Conservation (phyloP, 2,329 filamentous ascomycete species). For the Byssoonygena ceratinophila region DNA sequence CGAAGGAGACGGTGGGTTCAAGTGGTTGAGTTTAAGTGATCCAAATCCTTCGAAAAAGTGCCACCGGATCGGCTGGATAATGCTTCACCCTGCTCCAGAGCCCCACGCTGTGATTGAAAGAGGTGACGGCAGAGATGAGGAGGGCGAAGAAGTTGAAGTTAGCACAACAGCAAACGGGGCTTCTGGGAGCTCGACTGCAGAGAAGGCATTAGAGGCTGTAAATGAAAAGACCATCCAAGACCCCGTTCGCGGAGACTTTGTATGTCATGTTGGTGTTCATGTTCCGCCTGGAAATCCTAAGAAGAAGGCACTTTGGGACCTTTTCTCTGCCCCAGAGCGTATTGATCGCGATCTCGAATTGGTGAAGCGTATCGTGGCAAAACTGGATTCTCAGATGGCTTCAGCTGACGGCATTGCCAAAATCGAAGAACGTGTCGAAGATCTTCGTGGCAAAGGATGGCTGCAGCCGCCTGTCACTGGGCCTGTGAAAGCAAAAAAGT, state of each 20-base stretch:
- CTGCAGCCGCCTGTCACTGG: slow-evolving; percentile 53
- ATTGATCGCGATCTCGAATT: slow-evolving; percentile 82
- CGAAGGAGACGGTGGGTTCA: slow-evolving; percentile 82
- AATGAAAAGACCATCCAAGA: slow-evolving; percentile 97
- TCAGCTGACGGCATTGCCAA: slow-evolving; percentile 65
- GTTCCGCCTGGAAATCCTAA: slow-evolving; percentile 74
- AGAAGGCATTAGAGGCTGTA: slow-evolving; percentile 83
- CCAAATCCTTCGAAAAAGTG: slow-evolving; percentile 95
- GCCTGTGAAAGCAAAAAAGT: slow-evolving; percentile 42
- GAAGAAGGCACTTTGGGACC: slow-evolving; percentile 93
- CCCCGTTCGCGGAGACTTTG: slow-evolving; percentile 85
- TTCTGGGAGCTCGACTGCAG: slow-evolving; percentile 47
- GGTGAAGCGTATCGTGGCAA: slow-evolving; percentile 68
- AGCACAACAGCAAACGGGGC: slow-evolving; percentile 26
- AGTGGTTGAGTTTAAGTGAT: slow-evolving; percentile 90
- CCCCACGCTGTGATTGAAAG: slow-evolving; percentile 55
- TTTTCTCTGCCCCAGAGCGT: slow-evolving; percentile 88
- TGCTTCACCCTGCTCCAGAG: slow-evolving; percentile 73
- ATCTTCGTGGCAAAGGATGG: slow-evolving; percentile 62
- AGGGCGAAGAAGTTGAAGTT: slow-evolving; percentile 44
- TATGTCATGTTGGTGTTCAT: slow-evolving; percentile 93
- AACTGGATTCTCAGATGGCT: slow-evolving; percentile 75
- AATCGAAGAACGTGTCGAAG: slow-evolving; percentile 78
- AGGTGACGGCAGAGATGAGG: slow-evolving; percentile 61
- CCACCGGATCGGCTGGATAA: slow-evolving; percentile 96